Conservation (phyloP, 257 asterid species). For the Cinchona pubescens region DNA sequence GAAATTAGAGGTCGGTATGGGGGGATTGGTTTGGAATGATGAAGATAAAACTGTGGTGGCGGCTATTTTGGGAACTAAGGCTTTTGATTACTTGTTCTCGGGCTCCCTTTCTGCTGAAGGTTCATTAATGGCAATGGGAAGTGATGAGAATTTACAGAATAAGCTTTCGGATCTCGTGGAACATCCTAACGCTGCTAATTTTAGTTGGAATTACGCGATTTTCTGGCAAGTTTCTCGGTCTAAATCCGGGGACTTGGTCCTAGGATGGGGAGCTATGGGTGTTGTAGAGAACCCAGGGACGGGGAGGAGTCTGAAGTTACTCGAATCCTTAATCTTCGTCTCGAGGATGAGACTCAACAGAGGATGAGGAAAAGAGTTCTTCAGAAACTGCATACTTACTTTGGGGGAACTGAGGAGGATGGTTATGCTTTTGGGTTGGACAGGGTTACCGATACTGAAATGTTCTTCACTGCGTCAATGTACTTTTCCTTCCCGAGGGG, state of each 20-base stretch:
- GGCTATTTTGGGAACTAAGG: constrained; percentile 77
- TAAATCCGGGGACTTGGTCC: constrained; percentile 74
- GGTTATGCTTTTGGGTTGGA: constrained; percentile 85
- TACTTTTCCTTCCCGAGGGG: constrained; percentile 82
- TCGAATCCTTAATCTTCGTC: constrained; percentile 45
- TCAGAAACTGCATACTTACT: constrained; percentile 63
- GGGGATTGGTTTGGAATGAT: constrained; percentile 56
- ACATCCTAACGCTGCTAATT: constrained; percentile 48
- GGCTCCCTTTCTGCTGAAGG: constrained; percentile 74
- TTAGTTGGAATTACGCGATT: constrained; percentile 89
- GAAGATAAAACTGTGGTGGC: constrained; percentile 80
- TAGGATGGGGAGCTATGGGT: constrained; percentile 99
- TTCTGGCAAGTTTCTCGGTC: constrained; percentile 95
- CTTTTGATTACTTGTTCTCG: constrained; percentile 79
- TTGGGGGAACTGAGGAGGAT: constrained; percentile 82
- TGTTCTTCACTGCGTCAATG: constrained; percentile 97
- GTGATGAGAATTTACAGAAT: constrained; percentile 76
- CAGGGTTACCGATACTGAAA: constrained; percentile 87
- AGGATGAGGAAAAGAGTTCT: constrained; percentile 89
- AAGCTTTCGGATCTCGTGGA: constrained; percentile 97
- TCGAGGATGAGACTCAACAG: constrained; percentile 73
- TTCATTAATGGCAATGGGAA: constrained; percentile 71
- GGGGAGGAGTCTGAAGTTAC: constrained; percentile 63
- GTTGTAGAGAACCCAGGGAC: constrained; percentile 77
- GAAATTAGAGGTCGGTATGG: constrained; percentile 53